Evolutionary conservation across 768 basidiomycete genomes (phyloP), one percentile per base, ranked within the genome.

Genomic region (Termitomyces sp.): DNA sequence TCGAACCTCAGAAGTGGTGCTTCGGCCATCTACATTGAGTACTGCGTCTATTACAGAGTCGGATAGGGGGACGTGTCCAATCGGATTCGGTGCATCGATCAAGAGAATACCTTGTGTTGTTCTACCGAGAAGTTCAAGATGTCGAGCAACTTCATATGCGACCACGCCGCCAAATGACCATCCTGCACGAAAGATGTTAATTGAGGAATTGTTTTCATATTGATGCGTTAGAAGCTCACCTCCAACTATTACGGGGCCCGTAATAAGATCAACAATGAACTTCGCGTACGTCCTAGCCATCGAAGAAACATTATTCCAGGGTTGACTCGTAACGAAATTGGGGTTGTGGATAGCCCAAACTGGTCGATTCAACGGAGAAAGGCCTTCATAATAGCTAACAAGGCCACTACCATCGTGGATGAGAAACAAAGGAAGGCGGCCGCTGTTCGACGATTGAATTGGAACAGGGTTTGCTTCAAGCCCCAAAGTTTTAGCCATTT

Each of bases 151-250:
- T 64, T 89, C 89, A 63, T 83, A 89, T 0, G 89, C 87, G 0
- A 83, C 81, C 4, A 89, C 83, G 2, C 88, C 89, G 13, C 89
- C 89, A 61, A 91, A 88, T 2, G 89, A 91, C 88, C 88, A 91
- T 0, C 89, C 89, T 90, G 55, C 44, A 5, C 37, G 34, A 58
- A 6, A 59, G 44, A 31, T 4, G 22, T 60, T 33, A 42, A 49
- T 16, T 41, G 39, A 41, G 39, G 18, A 11, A 22, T 13, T 58
- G 22, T n/a, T 12, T 49, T 30, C 2, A 12, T 44, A 11, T 7
- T 6, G 11, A 31, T 13, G 16, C 20, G 39, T 20, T 27, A 45
- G 16, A 51, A n/a, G 45, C 76, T 55, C 60, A 86, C 88, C 88
- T 68, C 88, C 87, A 2, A 89, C 65, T 0, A 87, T 68, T 15